phyloP scores from a whole-genome alignment of 2,329 filamentous ascomycete genomes.

The Nakataea oryzae region DNA sequence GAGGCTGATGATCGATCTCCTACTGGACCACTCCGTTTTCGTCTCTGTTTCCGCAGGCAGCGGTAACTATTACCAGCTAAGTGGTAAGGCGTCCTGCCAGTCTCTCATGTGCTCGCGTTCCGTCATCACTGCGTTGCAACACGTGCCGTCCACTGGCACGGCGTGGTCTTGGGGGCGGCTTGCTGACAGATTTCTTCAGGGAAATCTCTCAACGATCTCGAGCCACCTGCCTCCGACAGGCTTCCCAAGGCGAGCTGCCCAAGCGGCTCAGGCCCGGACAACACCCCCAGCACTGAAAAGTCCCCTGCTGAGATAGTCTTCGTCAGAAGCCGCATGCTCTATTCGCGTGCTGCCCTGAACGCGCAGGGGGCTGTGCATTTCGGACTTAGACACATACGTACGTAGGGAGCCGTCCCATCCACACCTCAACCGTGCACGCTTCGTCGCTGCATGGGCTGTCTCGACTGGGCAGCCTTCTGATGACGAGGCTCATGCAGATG shows the following conservation, averaged over 20 bases:
- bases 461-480: not conserved
- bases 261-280: not conserved
- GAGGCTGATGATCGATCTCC: slow-evolving; percentile 63
- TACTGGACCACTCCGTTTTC: slow-evolving; percentile 73
- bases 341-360: slow-evolving; percentile 65
- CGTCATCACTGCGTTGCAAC: not conserved
- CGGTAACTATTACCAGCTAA: slow-evolving; percentile 68
- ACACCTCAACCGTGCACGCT: not conserved
- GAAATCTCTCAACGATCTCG: slow-evolving; percentile 7
- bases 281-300: slow-evolving; percentile 7
- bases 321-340: slow-evolving; percentile 76
- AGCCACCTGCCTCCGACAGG: not conserved
- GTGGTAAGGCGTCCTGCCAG: slow-evolving; percentile 41
- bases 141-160: no score
- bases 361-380: slow-evolving; percentile 56
- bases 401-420: slow-evolving; percentile 21
- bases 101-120: not conserved
- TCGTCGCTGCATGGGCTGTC: not conserved
- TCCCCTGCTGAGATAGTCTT: slow-evolving; percentile 56
- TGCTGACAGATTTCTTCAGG: not conserved
- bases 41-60: slow-evolving; percentile 44
- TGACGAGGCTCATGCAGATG: slow-evolving; percentile 44
- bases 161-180: no score
- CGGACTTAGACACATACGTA: slow-evolving; percentile 75
- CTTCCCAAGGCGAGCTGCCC: not conserved